Conservation (phyloP, 2,329 filamentous ascomycete genomes). For the Amylocarpus encephaloides region DNA sequence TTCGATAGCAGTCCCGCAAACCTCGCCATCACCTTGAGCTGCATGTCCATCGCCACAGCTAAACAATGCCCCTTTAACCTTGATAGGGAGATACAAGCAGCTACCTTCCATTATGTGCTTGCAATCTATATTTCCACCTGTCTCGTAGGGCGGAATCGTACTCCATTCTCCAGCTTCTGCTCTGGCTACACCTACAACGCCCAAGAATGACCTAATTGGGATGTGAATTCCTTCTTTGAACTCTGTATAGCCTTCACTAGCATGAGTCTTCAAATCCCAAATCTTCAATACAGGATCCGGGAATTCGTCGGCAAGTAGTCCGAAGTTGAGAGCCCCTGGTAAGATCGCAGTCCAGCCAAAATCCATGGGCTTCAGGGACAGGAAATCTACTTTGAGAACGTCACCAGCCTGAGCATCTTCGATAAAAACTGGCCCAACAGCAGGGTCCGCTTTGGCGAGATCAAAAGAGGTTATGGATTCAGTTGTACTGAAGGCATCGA, state of each 20-base stretch:
- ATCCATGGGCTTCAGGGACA: slow-evolving; percentile 38
- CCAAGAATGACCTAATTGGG: slow-evolving; percentile 45
- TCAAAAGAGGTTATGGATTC: slow-evolving; percentile 8
- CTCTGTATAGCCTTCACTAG: slow-evolving; percentile 34
- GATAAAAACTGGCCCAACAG: slow-evolving; percentile 45
- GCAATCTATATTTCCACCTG: slow-evolving; percentile 50
- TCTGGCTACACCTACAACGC: slow-evolving; percentile 46
- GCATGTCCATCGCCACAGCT: slow-evolving; percentile 50
- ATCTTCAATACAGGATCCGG: slow-evolving; percentile 40
- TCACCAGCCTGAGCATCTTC: slow-evolving; percentile 45
- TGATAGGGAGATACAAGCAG: slow-evolving; percentile 43
- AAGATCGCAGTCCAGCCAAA: slow-evolving; percentile 50
- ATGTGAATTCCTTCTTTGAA: slow-evolving; percentile 44
- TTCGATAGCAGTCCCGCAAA: slow-evolving; percentile 51
- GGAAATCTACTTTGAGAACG: slow-evolving; percentile 45
- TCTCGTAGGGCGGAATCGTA: slow-evolving; percentile 45
- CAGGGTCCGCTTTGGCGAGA: slow-evolving; percentile 37
- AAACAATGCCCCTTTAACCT: slow-evolving; percentile 44
- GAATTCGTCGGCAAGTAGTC: slow-evolving; percentile 44
- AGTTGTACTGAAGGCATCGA: slow-evolving; percentile 20
- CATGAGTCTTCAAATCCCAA: slow-evolving; percentile 38
- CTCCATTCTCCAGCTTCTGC: slow-evolving; percentile 39
- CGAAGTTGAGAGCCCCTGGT: slow-evolving; percentile 41
- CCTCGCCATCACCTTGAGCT: slow-evolving; percentile 48
- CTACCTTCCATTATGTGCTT: slow-evolving; percentile 42